Base-by-base conservation (phyloP, 2,329 filamentous ascomycete genomes). In the Alternaria ventricosa region DNA sequence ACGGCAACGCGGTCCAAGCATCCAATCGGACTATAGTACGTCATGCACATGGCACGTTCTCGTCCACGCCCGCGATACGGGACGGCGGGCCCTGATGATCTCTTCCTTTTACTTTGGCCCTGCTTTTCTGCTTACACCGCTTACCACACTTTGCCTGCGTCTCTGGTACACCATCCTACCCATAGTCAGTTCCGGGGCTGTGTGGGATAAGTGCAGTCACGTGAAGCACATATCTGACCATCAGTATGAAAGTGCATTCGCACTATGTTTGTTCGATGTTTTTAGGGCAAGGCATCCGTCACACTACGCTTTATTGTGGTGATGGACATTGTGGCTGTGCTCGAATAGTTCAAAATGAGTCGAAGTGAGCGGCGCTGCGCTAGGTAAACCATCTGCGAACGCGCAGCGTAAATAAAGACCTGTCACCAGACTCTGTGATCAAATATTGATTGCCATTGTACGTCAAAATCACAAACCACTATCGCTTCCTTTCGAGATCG, bases 291-390 rank as follows among this genome's bases (percentile, higher is more conserved):
- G 28, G n/a, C 11, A n/a, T 51, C 49, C 12, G 13, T 20, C 5
- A 18, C 20, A 10, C 28, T 13, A 22, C 5, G 28, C 43, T 36
- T 33, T 23, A 13, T 20, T 36, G 18, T 22, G 11, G 49, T 60
- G 36, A 51, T 18, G n/a, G 20, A 10, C 5, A n/a, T 43, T 30
- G 28, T 54, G 44, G 23, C 45, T 46, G 47, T 30, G 47, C 43
- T 44, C 33, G 41, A 47, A 51, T 44, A 41, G 45, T 47, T 23
- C 49, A 23, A 18, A 27, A 66, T 63, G 66, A 68, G 66, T 66
- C 63, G 61, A 68, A 68, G 28, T 66, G 66, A 66, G 60, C 43
- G 59, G 60, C 27, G 55, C 12, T 8, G 30, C 55, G 44, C 55
- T 60, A 65, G 41, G 25, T n/a, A 30, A 46, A 18, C 7, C 36